Percentiles rank a stretch among this genome's conserved stretches.
phyloP scores from a whole-genome alignment of 495 filamentous ascomycete species.

The Terfezia claveryi region DNA sequence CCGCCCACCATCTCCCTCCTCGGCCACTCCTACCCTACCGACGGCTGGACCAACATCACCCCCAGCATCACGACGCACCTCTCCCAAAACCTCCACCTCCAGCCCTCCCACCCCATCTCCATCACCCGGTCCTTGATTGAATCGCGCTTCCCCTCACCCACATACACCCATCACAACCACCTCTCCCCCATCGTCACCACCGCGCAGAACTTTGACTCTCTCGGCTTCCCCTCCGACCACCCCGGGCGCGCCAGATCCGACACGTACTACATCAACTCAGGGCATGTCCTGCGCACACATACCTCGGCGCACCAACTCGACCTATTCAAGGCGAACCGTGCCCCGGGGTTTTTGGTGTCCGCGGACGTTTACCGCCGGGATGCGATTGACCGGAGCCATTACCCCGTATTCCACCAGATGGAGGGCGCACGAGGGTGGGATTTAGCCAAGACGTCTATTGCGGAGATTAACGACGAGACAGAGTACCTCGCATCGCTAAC shows the following conservation, averaged over 20 bases:
- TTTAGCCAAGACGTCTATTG: constrained; percentile 32
- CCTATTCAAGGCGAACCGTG: constrained; percentile 50
- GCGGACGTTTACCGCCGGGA: constrained; percentile 96
- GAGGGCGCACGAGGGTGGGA: constrained; percentile 88
- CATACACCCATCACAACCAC: constrained; percentile 52
- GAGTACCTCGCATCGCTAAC: constrained; percentile 34
- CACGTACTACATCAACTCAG: constrained; percentile 83
- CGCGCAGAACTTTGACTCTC: constrained; percentile 78
- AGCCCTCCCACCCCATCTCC: constrained; percentile 68
- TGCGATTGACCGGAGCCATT: constrained; percentile 83
- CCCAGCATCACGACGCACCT: constrained; percentile 49
- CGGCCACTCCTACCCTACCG: constrained; percentile 39
- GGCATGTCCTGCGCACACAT: constrained; percentile 75
- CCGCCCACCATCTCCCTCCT: constrained; percentile 30
- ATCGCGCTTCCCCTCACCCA: constrained; percentile 54
- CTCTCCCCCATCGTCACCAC: constrained; percentile 72
- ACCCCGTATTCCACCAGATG: constrained; percentile 97
- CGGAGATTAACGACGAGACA: constrained; percentile 44
- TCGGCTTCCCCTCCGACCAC: constrained; percentile 78
- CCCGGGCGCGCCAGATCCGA: constrained; percentile 71
- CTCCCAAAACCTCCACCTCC: constrained; percentile 55
- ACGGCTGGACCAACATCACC: constrained; percentile 73
- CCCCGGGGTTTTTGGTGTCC: constrained; percentile 65
- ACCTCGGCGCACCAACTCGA: constrained; percentile 84
- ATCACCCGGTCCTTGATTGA: constrained; percentile 87